Conservation (phyloP, 1,284 basidiomycete genomes). For the Leccinum fallax region DNA sequence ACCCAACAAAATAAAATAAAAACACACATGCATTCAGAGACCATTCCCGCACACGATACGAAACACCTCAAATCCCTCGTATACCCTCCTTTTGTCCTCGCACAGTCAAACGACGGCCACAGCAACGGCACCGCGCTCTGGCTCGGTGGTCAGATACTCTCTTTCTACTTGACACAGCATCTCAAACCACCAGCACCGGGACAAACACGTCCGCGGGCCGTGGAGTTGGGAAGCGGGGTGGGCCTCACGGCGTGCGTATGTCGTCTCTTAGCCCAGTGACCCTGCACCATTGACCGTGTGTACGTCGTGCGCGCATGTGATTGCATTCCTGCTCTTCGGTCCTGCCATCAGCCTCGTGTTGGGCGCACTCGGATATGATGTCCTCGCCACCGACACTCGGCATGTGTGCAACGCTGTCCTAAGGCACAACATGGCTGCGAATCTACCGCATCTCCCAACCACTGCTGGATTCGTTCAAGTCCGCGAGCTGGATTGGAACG, state of each 20-base stretch:
- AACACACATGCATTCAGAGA: neutral
- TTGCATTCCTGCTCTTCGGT: conserved; percentile 3
- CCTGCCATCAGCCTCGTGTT: conserved; percentile 59
- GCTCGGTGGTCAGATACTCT: conserved; percentile 80
- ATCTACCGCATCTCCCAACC: conserved; percentile 44
- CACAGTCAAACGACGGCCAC: conserved; percentile 58
- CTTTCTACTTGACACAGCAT: conserved; percentile 56
- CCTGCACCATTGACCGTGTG: conserved; percentile 2
- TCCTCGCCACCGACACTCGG: conserved; percentile 78
- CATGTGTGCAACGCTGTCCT: conserved; percentile 73
- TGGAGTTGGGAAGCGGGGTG: conserved; percentile 85
- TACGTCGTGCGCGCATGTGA: conserved; percentile 8
- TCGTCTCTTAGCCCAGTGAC: conserved; percentile 10
- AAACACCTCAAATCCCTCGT: conserved; percentile 63
- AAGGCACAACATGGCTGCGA: conserved; percentile 60
- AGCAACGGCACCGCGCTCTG: conserved; percentile 88
- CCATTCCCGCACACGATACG: conserved; percentile 52
- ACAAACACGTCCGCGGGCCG: conserved; percentile 43
- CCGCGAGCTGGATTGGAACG: conserved; percentile 52
- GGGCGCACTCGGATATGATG: conserved; percentile 71
- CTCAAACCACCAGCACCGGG: conserved; percentile 22
- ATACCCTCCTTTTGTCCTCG: conserved; percentile 51
- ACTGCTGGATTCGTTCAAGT: conserved; percentile 52
- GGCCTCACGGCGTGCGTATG: conserved; percentile 73
- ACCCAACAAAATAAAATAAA: neutral